Evolutionary conservation across 805 yeast genomes (phyloP).

Genomic region (Candida jianshihensis): DNA sequence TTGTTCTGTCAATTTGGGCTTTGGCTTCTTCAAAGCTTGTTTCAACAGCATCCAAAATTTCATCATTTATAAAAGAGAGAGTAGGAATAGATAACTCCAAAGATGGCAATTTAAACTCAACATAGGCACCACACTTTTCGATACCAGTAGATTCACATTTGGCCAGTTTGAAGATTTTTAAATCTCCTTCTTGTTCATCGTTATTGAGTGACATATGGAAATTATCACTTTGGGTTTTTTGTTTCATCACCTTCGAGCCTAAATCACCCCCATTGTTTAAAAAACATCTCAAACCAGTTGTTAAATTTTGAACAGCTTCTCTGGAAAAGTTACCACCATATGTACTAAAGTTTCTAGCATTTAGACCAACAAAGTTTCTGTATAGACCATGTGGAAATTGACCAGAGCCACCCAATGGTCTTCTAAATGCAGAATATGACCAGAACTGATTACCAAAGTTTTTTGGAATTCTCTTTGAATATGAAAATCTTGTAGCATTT

Average conservation of each 20-base stretch:
- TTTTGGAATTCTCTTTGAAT: neutral
- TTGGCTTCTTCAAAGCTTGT: constrained; percentile 32
- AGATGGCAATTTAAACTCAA: constrained; percentile 49
- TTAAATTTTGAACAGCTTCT: constrained; percentile 54
- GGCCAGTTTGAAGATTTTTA: constrained; percentile 27
- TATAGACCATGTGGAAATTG: constrained; percentile 27
- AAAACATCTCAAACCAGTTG: constrained; percentile 38
- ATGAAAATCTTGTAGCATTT: constrained; percentile 6
- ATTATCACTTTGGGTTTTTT: constrained; percentile 8
- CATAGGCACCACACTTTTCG: constrained; percentile 38
- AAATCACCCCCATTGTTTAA: constrained; percentile 27
- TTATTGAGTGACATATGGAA: too few relatives aligned
- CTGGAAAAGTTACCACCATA: constrained; percentile 34
- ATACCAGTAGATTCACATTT: constrained; percentile 25
- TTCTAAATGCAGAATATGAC: constrained; percentile 20
- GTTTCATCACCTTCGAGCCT: constrained; percentile 11
- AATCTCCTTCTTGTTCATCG: constrained; percentile 25
- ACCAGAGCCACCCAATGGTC: constrained; percentile 15
- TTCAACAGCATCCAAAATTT: constrained; percentile 33
- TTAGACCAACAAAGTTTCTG: constrained; percentile 28
- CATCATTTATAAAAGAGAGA: constrained; percentile 37
- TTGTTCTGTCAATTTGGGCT: constrained; percentile 34
- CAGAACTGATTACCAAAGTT: neutral
- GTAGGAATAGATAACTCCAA: constrained; percentile 30
- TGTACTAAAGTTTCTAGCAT: constrained; percentile 32